Conservation (phyloP, 306 rosid genomes). For the Notholithocarpus densiflorus region DNA sequence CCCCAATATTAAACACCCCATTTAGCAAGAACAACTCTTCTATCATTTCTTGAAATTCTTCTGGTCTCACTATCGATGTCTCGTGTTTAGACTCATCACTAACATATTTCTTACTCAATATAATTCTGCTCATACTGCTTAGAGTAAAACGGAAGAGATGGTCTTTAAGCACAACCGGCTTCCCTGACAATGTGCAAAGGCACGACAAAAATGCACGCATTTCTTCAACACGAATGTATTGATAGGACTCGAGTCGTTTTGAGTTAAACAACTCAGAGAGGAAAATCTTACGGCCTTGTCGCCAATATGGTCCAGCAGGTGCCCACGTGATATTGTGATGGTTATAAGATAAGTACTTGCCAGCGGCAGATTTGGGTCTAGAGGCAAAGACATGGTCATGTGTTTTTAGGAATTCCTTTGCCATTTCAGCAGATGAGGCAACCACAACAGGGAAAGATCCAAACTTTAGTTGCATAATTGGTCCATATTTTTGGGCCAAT, state of each 20-base stretch:
- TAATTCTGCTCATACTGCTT: too few relatives aligned
- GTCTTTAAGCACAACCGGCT: too few relatives aligned
- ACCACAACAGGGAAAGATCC: constrained; percentile 36
- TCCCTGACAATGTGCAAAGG: too few relatives aligned
- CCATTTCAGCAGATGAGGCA: constrained; percentile 37
- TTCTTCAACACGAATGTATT: too few relatives aligned
- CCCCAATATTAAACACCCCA: constrained; percentile 43
- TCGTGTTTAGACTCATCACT: background rate
- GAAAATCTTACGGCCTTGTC: background rate
- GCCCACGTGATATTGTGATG: constrained; percentile 36
- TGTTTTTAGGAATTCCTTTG: constrained; percentile 29
- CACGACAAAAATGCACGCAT: too few relatives aligned
- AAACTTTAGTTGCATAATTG: constrained; percentile 42
- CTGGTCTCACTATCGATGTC: background rate
- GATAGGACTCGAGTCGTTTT: too few relatives aligned
- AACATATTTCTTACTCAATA: constrained; percentile 34
- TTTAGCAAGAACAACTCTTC: constrained; percentile 41
- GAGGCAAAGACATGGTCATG: constrained; percentile 34
- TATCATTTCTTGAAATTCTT: constrained; percentile 37
- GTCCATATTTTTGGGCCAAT: constrained; percentile 25
- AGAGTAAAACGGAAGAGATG: too few relatives aligned
- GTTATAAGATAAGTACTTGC: constrained; percentile 34
- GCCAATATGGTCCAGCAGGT: constrained; percentile 17
- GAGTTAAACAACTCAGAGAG: too few relatives aligned
- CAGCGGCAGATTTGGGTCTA: constrained; percentile 38